Conservation (phyloP, 2,329 filamentous ascomycete species). For the Botrytis paeoniae region DNA sequence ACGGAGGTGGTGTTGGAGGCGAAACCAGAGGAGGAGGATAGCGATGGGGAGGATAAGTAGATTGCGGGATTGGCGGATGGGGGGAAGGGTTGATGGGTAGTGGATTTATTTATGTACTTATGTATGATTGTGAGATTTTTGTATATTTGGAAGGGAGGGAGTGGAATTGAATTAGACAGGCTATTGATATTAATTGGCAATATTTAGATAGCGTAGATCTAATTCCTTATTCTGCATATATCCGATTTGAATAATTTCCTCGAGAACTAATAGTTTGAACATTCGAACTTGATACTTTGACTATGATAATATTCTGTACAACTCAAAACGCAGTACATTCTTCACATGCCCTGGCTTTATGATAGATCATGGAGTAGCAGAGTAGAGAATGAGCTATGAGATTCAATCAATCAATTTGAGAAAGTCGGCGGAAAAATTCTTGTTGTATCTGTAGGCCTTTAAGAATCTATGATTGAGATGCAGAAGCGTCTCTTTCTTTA, state of each 20-base stretch:
- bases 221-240: background rate
- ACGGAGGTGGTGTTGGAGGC: conserved; percentile 33
- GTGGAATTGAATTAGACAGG: background rate
- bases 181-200: background rate
- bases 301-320: background rate
- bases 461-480: background rate
- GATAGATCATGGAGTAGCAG: background rate
- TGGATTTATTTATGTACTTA: background rate
- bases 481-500: background rate
- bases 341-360: background rate
- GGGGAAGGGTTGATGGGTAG: background rate
- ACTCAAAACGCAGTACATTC: background rate
- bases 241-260: background rate
- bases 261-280: background rate
- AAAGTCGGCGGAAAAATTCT: background rate
- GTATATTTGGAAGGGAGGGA: background rate
- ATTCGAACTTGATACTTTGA: too few species aligned
- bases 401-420: background rate
- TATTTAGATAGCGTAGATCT: background rate
- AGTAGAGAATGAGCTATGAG: background rate
- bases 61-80: background rate
- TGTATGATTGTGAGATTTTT: background rate
- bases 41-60: background rate
- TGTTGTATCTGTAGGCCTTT: too few species aligned
- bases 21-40: conserved; percentile 19